A percentile compares a stretch with the other conserved stretches of the same genome.
Conservation (phyloP, 2,329 filamentous ascomycete species). For the Sporothrix dimorphospora region DNA sequence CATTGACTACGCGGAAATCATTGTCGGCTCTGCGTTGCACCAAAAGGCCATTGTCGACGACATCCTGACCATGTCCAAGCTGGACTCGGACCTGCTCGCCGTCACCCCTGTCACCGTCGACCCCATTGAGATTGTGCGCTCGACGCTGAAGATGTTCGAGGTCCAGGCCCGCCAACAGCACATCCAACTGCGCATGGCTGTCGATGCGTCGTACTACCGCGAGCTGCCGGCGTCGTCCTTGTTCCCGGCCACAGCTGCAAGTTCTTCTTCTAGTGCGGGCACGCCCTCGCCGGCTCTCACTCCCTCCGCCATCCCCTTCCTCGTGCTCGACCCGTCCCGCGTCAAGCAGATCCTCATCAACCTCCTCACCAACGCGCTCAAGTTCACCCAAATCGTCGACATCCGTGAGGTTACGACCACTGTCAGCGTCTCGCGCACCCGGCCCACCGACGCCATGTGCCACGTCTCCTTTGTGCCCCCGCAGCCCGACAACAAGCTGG, state of each 20-base stretch:
- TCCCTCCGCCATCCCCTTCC: conserved; percentile 61
- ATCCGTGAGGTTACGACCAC: conserved; percentile 58
- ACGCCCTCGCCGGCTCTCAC: neutral
- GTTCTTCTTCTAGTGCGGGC: neutral
- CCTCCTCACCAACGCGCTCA: conserved; percentile 78
- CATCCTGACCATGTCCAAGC: conserved; percentile 72
- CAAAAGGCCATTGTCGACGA: conserved; percentile 81
- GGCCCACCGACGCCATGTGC: conserved; percentile 47
- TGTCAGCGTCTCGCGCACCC: conserved; percentile 49
- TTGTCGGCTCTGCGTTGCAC: conserved; percentile 76
- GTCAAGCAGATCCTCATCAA: conserved; percentile 82
- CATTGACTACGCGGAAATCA: conserved; percentile 75
- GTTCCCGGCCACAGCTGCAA: neutral
- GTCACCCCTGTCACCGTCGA: conserved; percentile 72
- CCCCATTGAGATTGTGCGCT: conserved; percentile 66
- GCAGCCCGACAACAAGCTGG: conserved; percentile 33
- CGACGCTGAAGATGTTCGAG: conserved; percentile 77
- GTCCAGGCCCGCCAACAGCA: conserved; percentile 71
- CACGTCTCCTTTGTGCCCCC: conserved; percentile 66
- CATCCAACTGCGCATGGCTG: conserved; percentile 66
- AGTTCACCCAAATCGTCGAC: conserved; percentile 71
- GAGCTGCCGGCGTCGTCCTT: conserved; percentile 15
- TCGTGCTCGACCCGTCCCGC: conserved; percentile 71
- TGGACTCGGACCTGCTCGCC: conserved; percentile 74
- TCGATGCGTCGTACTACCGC: conserved; percentile 62